Base-by-base conservation (phyloP, 1,139 yeast genomes). In the Pneumocystis canis region DNA sequence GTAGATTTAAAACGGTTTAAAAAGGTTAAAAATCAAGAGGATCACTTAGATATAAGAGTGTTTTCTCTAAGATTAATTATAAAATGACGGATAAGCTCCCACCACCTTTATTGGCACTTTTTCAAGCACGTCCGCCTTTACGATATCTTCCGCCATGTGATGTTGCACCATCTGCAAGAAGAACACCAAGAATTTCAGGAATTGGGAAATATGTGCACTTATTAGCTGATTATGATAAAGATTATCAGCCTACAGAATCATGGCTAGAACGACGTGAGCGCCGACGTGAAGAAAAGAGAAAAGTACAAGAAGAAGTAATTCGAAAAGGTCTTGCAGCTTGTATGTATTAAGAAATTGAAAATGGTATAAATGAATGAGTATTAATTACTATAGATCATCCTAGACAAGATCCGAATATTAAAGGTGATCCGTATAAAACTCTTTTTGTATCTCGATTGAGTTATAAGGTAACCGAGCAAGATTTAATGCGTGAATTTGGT, bases 391-490 rank as follows among this genome's bases (percentile, higher is more conserved):
- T 61, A 67, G 69, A 79, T 89, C 78, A 78, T 67, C 90, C 82
- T 35, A 76, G 69, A 60, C 73, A 70, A 47, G 95, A 88, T 69
- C 79, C 82, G 5, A 82, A 84, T 62, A 77, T 84, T 32, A 77
- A 79, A 67, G 85, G 86, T 9, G 95, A 89, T 69, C 95, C 97
- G 0, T 84, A 79, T 70, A 77, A 78, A 65, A 90, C 97, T 0
- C 79, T 92, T 1, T 89, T 92, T 70, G 79, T 92, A 1, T 84
- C 86, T 0, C 76, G 97, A 63, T 73, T 90, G 63, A 82, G 82
- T 61, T 89, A 86, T 70, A 74, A 75, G 5, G 75, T 82, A n/a
- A 81, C 82, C 0, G 96, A 89, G 69, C 73, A 83, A 25, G 94
- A 88, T 60, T 71, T 92, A 25, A 84, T 84, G 47, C 79, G 80